Conservation (phyloP, 2,329 filamentous ascomycete species). For the Penicillium palitans region DNA sequence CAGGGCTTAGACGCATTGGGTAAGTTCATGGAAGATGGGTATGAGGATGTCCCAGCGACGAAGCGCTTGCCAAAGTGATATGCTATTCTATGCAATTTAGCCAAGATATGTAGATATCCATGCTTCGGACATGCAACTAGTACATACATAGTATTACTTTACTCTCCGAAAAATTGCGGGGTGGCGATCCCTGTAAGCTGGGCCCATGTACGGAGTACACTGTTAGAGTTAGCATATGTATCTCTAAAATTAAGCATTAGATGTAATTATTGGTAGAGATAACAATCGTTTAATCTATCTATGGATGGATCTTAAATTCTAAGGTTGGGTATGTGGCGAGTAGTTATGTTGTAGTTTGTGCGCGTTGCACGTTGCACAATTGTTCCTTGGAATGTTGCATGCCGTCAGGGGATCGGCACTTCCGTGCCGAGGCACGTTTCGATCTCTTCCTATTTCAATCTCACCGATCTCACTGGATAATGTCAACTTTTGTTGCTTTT, state of each 20-base stretch:
- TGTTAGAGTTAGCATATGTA: background rate
- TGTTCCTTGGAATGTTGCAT: background rate
- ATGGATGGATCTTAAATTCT: background rate
- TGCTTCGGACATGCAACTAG: background rate
- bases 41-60: constrained; percentile 51
- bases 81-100: background rate
- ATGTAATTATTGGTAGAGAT: too few species aligned
- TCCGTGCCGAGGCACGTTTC: constrained; percentile 13
- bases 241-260: background rate
- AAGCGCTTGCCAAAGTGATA: constrained; percentile 18
- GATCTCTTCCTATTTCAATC: background rate
- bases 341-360: too few species aligned
- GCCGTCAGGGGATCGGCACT: constrained; percentile 2
- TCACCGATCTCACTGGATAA: background rate
- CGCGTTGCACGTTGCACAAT: background rate
- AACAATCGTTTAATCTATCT: too few species aligned
- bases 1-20: constrained; percentile 61
- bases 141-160: background rate
- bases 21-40: constrained; percentile 57
- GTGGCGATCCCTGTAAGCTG: background rate
- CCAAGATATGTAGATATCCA: background rate
- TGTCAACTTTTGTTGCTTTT: background rate
- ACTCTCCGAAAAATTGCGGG: background rate
- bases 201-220: background rate
- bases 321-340: background rate